Conservation (phyloP, 1,139 yeast genomes). For the Geotrichum histeridarum region DNA sequence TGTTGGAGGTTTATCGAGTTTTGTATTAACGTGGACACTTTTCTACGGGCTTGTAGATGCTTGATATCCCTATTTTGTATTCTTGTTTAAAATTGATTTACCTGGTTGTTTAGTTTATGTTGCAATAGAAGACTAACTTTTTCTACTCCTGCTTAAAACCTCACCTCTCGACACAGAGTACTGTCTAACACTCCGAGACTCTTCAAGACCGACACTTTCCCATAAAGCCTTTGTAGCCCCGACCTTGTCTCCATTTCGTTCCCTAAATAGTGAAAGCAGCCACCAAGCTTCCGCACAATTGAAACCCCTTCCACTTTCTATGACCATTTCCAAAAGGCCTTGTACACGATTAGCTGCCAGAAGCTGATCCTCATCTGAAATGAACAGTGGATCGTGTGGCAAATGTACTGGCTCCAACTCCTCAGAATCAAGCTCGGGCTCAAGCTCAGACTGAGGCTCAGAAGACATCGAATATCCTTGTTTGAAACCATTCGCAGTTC, state of each 20-base stretch:
- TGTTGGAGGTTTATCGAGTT: constrained; percentile 60
- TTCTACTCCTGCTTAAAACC: neutral
- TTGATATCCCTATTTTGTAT: constrained; percentile 18
- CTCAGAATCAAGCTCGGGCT: no score
- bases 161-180: constrained; percentile 1
- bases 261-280: constrained; percentile 61
- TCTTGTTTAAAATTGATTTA: neutral
- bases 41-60: constrained; percentile 59
- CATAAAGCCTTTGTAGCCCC: constrained; percentile 54
- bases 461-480: neutral
- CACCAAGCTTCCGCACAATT: constrained; percentile 70
- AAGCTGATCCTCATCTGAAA: constrained; percentile 49
- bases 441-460: neutral
- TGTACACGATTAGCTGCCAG: constrained; percentile 65
- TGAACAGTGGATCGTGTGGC: constrained; percentile 30
- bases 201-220: constrained; percentile 66
- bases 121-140: neutral
- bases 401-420: no score
- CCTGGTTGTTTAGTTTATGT: neutral
- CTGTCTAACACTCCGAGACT: constrained; percentile 55
- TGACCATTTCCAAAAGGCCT: constrained; percentile 55
- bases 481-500: neutral
- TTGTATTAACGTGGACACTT: constrained; percentile 79
- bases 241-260: constrained; percentile 52
- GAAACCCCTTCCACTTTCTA: constrained; percentile 49